phyloP scores from a whole-genome alignment of 73 alveolate genomes.

The Tetrahymena malaccensis region DNA sequence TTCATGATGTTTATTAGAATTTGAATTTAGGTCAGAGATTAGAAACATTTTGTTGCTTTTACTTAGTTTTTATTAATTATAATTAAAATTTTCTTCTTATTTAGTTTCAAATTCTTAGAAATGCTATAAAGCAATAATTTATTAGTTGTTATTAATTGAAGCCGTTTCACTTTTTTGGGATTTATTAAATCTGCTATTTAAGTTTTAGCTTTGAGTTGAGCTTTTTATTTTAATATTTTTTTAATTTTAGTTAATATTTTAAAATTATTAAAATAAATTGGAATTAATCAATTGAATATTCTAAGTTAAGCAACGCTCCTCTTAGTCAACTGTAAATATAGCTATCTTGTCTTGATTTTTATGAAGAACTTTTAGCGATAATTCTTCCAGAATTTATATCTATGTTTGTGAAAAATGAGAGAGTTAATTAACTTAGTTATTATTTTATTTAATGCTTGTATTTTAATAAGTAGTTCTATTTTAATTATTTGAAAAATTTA shows the following conservation, averaged over 20 bases:
- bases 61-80: too few species aligned
- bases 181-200: background rate
- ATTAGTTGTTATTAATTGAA: background rate
- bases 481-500: too few species aligned
- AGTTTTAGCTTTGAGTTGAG: too few species aligned
- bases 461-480: background rate
- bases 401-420: background rate
- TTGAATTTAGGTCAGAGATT: background rate
- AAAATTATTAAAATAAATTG: too few species aligned
- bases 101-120: background rate
- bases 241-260: too few species aligned
- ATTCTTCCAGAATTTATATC: background rate
- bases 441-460: background rate
- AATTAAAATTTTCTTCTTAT: background rate
- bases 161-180: background rate
- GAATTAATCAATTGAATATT: background rate
- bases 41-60: too few species aligned
- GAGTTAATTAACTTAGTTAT: background rate
- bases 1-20: background rate
- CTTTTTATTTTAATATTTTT: too few species aligned
- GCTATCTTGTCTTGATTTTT: background rate
- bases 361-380: background rate
- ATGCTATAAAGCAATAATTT: background rate
- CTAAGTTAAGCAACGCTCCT: background rate
- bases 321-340: background rate